These are phyloP conservation scores for Boletus patriciae DNA, from an alignment of 768 basidiomycete species.

Conservation along the genomic window DNA sequence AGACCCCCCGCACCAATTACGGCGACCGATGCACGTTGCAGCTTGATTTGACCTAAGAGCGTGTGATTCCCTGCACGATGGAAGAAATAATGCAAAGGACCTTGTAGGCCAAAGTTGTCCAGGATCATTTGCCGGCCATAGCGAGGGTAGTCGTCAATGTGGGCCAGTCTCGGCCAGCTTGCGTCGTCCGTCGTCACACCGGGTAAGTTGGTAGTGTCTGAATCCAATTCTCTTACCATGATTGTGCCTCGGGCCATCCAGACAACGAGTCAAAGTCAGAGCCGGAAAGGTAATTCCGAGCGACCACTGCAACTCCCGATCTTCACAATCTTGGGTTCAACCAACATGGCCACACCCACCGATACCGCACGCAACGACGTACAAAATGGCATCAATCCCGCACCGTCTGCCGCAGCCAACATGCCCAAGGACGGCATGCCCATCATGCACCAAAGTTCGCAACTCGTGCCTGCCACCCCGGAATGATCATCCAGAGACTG, in stretches of 20 bases:
- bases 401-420: slow-evolving; percentile 11
- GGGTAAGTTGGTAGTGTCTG: neutral
- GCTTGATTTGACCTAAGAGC: slow-evolving; percentile 73
- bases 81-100: slow-evolving; percentile 38
- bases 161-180: slow-evolving; percentile 32
- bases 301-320: neutral
- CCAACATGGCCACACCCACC: slow-evolving; percentile 17
- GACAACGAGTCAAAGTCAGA: neutral
- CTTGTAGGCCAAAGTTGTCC: slow-evolving; percentile 82
- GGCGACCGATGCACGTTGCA: slow-evolving; percentile 71
- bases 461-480: neutral
- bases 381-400: slow-evolving; percentile 14
- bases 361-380: slow-evolving; percentile 11
- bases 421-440: slow-evolving; percentile 38
- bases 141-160: slow-evolving; percentile 72
- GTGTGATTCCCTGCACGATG: neutral
- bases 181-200: slow-evolving; percentile 11
- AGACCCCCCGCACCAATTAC: slow-evolving; percentile 96
- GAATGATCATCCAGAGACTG: neutral
- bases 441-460: slow-evolving; percentile 40
- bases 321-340: neutral
- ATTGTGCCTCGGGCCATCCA: neutral
- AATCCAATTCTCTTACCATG: neutral
- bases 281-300: neutral
- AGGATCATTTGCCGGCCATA: slow-evolving; percentile 98